Percentiles rank a stretch among this genome's conserved stretches.
phyloP scores from a whole-genome alignment of 2,329 filamentous ascomycete species.

The Colletotrichum zoysiae region DNA sequence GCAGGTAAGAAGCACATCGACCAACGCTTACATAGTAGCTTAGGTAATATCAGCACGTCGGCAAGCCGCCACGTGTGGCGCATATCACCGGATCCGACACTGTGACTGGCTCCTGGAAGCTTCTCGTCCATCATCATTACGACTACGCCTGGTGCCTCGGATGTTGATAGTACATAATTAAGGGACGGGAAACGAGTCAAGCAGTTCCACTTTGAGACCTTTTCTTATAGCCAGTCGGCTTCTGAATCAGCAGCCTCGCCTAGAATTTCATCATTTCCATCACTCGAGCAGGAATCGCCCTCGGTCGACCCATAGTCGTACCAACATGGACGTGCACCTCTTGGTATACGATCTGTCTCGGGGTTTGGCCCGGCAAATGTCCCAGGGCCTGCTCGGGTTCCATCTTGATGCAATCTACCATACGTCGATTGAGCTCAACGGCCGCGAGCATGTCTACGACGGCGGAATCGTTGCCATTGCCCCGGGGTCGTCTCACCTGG shows the following conservation, averaged over 20 bases:
- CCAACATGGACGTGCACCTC: conserved; percentile 79
- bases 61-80: conserved; percentile 38
- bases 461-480: conserved; percentile 85
- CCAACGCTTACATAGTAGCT: background rate
- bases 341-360: conserved; percentile 83
- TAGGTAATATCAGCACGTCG: background rate
- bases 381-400: conserved; percentile 65
- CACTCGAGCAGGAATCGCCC: background rate
- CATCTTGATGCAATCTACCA: conserved; percentile 94
- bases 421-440: conserved; percentile 86
- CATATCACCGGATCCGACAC: conserved; percentile 21
- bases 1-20: background rate
- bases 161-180: background rate
- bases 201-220: background rate
- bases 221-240: background rate
- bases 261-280: background rate
- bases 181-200: background rate
- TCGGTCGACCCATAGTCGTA: background rate
- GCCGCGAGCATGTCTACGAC: conserved; percentile 92
- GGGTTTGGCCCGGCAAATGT: conserved; percentile 69
- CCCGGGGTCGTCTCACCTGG: conserved; percentile 89
- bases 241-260: background rate
- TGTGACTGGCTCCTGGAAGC: conserved; percentile 27
- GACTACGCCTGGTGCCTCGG: conserved; percentile 36
- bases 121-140: conserved; percentile 35